These are phyloP conservation scores for Arxiozyma heterogenica DNA, from an alignment of 1,139 yeast genomes.

Conservation along the genomic window DNA sequence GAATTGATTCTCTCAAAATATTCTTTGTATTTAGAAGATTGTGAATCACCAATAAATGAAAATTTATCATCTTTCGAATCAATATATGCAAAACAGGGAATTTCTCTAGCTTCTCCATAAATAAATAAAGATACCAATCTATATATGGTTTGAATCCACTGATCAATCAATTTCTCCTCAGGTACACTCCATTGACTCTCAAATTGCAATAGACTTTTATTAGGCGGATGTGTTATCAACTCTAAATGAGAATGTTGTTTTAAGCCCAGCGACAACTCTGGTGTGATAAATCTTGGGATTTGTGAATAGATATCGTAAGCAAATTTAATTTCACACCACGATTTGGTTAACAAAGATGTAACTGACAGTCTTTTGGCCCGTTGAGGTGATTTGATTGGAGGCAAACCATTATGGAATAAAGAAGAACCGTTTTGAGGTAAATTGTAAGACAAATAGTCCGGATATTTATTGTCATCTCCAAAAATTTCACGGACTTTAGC, in stretches of 20 bases:
- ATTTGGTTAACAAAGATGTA: constrained; percentile 38
- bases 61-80: constrained; percentile 22
- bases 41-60: neutral
- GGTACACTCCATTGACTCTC: constrained; percentile 19
- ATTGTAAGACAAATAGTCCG: constrained; percentile 6
- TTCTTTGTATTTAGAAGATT: neutral
- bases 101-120: constrained; percentile 50
- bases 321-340: constrained; percentile 47
- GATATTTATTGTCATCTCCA: constrained; percentile 3
- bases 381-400: neutral
- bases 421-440: constrained; percentile 8
- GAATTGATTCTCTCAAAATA: neutral
- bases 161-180: constrained; percentile 12
- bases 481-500: constrained; percentile 1
- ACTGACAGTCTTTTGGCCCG: constrained; percentile 29
- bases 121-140: constrained; percentile 26
- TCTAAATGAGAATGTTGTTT: constrained; percentile 39
- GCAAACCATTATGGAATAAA: constrained; percentile 14
- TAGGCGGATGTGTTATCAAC: constrained; percentile 32
- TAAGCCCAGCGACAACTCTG: constrained; percentile 35
- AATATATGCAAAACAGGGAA: constrained; percentile 47
- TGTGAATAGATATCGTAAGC: constrained; percentile 39
- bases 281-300: constrained; percentile 27
- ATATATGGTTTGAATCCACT: constrained; percentile 4
- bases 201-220: constrained; percentile 24